Evolutionary conservation across 2,329 filamentous ascomycete genomes (phyloP), one percentile per base, ranked within the genome.

Genomic region (Fusarium sp.): DNA sequence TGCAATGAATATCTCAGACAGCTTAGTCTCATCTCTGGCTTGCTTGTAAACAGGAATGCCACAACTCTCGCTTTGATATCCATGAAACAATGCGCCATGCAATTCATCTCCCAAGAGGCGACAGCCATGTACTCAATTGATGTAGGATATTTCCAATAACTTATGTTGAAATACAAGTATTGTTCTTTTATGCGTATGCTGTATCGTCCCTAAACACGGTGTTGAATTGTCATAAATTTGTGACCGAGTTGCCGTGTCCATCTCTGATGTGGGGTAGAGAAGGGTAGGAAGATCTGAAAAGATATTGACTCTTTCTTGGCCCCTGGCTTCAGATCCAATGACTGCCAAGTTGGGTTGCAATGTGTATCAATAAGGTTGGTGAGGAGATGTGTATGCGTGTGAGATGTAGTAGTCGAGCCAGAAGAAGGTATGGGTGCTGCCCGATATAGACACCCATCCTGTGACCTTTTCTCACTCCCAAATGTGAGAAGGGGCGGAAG

Each of bases 131-230:
- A 24, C 30, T 24, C 12, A 20, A 26, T 20, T 14, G 9, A 16
- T 33, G 11, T 24, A 35, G 9, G 36, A 28, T 35, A 22, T 10
- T 22, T 16, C 14, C 7, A 28, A 22, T 14, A 26, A 9, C 28
- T 1, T 36, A 9, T 53, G 14, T 8, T 28, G n/a, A 22, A 12
- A 26, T 12, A 15, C 14, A 22, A 20, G 8, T 14, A 11, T 2
- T 35, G 30, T 35, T 33, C 1, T 7, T 50, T 50, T 16, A 1
- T 26, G 13, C 3, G n/a, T 12, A 7, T 20, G 14, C 10, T 11
- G 2, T n/a, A 7, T 51, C 3, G 16, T 24, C 30, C 47, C 3
- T 1, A 20, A 14, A 0, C n/a, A 14, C 8, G 7, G 8, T n/a
- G 22, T 14, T 33, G 30, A 24, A 22, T 33, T 13, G 28, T 14